Evolutionary conservation across 148 eudicot genomes (phyloP), one percentile per base, ranked within the genome.

Genomic region (Vaccinium vitisidaea): DNA sequence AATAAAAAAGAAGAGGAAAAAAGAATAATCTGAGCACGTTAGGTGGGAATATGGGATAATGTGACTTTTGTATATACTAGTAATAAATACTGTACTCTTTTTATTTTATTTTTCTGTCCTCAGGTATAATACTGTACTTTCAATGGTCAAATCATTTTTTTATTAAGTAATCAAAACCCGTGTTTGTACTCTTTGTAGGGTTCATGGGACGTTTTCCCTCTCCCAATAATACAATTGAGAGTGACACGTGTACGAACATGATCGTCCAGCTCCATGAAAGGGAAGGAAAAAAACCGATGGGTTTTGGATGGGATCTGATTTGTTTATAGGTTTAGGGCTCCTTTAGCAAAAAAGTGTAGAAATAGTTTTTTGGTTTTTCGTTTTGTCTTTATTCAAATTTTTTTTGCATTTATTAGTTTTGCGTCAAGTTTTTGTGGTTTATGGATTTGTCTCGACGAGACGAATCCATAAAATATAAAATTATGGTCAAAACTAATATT

Each of bases 221-320:
- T 79, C 32, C 49, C 49, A 79, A 78, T 77, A n/a, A n/a, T 78
- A 16, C 7, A 8, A 27, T 0, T 4, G 30, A 25, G 30, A 25
- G 10, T 80, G 83, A 67, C 71, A 80, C 73, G 83, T 61, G 73
- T 59, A 59, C 71, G 54, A 54, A 5, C 11, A 30, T 21, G 83
- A 80, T 80, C 53, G 73, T 49, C 73, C 82, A 19, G 70, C 21
- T 48, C 30, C 52, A 11, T 80, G 67, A 56, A 14, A 16, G 63
- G 30, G 43, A 16, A 32, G 63, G n/a, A 1, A 4, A 49, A 14
- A 16, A 15, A n/a, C 82, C 61, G 19, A 23, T 21, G 69, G 81
- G 16, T 30, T 50, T 32, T 36, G 50, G 46, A 43, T 43, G 46
- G 46, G 46, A 43, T 43, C 46, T 4, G 46, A 4, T 43, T 43